Conservation (phyloP, 2,329 filamentous ascomycete genomes). For the Plectosphaerella sp. region DNA sequence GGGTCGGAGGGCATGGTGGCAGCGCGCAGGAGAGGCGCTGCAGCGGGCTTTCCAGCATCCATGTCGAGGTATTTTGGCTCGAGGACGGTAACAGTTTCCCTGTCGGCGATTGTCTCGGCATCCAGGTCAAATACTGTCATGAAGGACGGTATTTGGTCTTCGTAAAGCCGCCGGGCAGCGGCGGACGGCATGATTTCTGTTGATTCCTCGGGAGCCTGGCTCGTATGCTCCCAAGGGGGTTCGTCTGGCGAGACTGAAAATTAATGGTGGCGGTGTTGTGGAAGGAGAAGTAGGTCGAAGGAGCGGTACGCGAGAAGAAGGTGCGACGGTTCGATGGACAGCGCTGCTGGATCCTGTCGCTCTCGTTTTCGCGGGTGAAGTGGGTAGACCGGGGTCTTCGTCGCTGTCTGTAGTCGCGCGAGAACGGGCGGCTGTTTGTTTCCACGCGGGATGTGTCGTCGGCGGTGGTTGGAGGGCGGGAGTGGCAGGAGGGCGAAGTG, state of each 20-base stretch:
- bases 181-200: constrained; percentile 54
- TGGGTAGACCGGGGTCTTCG: neutral
- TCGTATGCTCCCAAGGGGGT: constrained; percentile 3
- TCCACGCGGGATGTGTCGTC: neutral
- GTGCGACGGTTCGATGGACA: constrained; percentile 30
- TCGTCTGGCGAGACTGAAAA: constrained; percentile 12
- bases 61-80: constrained; percentile 48
- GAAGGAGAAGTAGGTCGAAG: constrained; percentile 6
- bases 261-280: constrained; percentile 9
- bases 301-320: constrained; percentile 17
- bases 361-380: constrained; percentile 5
- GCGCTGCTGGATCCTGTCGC: constrained; percentile 47
- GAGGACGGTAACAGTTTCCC: constrained; percentile 48
- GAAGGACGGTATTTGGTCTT: constrained; percentile 70
- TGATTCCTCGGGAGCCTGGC: neutral
- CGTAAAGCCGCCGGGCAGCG: constrained; percentile 55
- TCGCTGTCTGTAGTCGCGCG: neutral
- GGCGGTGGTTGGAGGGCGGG: neutral
- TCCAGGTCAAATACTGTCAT: constrained; percentile 72
- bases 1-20: constrained; percentile 38
- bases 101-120: constrained; percentile 47
- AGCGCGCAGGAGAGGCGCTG: constrained; percentile 32
- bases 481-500: neutral
- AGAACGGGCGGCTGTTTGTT: neutral
- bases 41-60: constrained; percentile 31